A percentile compares a stretch with the other conserved stretches of the same genome.
phyloP scores from a whole-genome alignment of 495 filamentous ascomycete species.

The Penicillium bovifimosum region DNA sequence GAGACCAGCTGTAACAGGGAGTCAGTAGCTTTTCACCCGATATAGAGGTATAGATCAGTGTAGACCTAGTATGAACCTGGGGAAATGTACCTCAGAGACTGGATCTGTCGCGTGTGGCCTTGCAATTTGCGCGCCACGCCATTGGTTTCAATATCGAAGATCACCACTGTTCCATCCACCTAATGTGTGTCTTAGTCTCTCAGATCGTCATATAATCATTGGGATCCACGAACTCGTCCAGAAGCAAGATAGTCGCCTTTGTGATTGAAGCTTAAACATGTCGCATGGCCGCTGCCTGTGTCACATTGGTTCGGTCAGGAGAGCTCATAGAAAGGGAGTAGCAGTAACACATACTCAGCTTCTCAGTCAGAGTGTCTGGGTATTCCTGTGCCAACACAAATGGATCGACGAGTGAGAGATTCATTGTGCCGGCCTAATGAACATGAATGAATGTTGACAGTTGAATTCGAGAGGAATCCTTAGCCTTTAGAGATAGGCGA shows the following conservation, averaged over 20 bases:
- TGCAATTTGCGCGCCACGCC: constrained; percentile 88
- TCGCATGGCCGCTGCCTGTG: constrained; percentile 58
- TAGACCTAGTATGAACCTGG: background rate
- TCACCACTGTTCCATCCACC: constrained; percentile 85
- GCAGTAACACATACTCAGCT: constrained; percentile 56
- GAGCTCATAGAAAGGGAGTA: background rate
- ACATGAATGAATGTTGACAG: background rate
- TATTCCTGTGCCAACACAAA: constrained; percentile 90
- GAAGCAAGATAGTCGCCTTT: constrained; percentile 91
- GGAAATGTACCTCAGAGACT: constrained; percentile 59
- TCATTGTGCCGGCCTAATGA: constrained; percentile 52
- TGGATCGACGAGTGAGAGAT: constrained; percentile 72
- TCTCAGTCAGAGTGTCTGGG: constrained; percentile 80
- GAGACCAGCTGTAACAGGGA: constrained; percentile 67
- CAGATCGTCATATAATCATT: background rate
- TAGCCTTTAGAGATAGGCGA: constrained; percentile 30
- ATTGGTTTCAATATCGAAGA: constrained; percentile 96
- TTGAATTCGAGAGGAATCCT: constrained; percentile 8
- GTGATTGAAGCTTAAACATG: constrained; percentile 81
- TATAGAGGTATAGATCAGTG: too few species aligned
- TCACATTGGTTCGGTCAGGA: background rate
- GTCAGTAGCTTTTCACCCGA: constrained; percentile 8
- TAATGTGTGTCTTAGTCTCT: constrained; percentile 22
- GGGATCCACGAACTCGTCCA: constrained; percentile 58
- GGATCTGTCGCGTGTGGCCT: constrained; percentile 86